Conservation (phyloP, 768 basidiomycete species). For the Panaeolus cyanescens region DNA sequence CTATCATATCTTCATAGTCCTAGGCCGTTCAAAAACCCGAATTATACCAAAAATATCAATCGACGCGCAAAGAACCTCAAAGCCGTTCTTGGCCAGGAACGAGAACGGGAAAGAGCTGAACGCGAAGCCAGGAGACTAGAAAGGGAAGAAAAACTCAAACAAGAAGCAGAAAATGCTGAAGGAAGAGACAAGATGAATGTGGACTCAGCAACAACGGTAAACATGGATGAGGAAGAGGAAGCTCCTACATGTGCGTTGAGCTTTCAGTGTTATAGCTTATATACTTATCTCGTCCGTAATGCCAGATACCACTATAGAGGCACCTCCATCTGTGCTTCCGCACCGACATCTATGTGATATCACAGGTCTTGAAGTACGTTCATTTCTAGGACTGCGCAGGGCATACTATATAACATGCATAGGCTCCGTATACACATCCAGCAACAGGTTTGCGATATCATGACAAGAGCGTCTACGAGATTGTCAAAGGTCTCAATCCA, state of each 20-base stretch:
- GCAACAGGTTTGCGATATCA: constrained; percentile 79
- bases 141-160: constrained; percentile 55
- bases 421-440: constrained; percentile 87
- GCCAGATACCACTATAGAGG: constrained; percentile 79
- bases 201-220: constrained; percentile 37
- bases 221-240: constrained; percentile 47
- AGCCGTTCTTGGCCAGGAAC: constrained; percentile 74
- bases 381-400: not conserved
- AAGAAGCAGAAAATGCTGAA: constrained; percentile 41
- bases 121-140: constrained; percentile 58
- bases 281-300: not conserved
- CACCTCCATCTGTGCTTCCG: constrained; percentile 80
- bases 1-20: constrained; percentile 71
- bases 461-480: constrained; percentile 85
- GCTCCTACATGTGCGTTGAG: constrained; percentile 64
- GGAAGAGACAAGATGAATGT: constrained; percentile 55
- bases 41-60: constrained; percentile 69
- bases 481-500: constrained; percentile 74
- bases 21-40: constrained; percentile 77
- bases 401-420: not conserved
- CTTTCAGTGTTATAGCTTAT: not conserved
- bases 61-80: constrained; percentile 81
- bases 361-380: constrained; percentile 73
- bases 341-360: constrained; percentile 84
- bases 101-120: constrained; percentile 73